phyloP scores from a whole-genome alignment of 495 filamentous ascomycete genomes.

The Xylaria flabelliformis region DNA sequence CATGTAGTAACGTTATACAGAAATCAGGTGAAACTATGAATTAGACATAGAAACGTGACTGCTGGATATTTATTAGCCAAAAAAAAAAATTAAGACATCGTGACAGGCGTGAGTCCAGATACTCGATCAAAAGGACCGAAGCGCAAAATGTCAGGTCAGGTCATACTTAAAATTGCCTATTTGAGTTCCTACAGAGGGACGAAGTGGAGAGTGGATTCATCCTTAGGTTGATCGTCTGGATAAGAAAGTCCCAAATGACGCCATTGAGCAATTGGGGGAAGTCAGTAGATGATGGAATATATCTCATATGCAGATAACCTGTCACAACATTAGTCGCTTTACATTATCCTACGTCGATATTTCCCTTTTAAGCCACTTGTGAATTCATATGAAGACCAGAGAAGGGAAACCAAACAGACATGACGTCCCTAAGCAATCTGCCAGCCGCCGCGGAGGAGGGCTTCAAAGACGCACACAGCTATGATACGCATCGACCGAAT shows the following conservation, averaged over 20 bases:
- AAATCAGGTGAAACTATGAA: neutral
- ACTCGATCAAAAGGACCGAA: neutral
- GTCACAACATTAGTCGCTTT: neutral
- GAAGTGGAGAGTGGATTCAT: conserved; percentile 1
- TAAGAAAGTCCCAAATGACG: conserved; percentile 12
- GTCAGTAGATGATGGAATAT: neutral
- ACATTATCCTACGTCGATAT: neutral
- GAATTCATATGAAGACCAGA: neutral
- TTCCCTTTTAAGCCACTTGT: neutral
- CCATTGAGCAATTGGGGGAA: conserved; percentile 5
- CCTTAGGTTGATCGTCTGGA: neutral
- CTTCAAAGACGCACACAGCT: conserved; percentile 62
- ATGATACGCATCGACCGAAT: conserved; percentile 67
- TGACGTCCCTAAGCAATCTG: conserved; percentile 35
- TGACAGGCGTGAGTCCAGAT: neutral
- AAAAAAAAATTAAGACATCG: neutral
- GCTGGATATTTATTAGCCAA: neutral
- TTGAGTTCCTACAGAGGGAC: neutral
- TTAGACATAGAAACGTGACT: neutral
- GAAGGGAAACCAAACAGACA: conserved; percentile 9
- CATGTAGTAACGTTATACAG: neutral
- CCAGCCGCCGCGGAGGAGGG: conserved; percentile 48
- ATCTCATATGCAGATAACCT: neutral
- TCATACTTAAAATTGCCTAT: neutral
- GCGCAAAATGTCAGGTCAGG: neutral